Conservation (phyloP, 768 basidiomycete genomes). For the Rhizopogon vulgaris region DNA sequence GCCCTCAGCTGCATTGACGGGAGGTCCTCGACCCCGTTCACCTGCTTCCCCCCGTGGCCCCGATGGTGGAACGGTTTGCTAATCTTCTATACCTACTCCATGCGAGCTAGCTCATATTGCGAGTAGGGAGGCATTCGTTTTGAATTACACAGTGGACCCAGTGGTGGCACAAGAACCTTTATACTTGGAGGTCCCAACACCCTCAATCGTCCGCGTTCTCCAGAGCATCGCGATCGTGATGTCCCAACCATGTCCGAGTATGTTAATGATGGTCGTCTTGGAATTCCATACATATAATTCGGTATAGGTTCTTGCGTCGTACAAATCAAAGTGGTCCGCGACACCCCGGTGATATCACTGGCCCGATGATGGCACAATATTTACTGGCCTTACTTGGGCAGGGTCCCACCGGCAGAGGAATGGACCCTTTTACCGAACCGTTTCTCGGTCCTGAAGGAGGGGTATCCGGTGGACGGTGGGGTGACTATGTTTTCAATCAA, state of each 20-base stretch:
- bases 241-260: constrained; percentile 50
- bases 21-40: constrained; percentile 8
- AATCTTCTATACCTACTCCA: not conserved
- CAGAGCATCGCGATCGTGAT: constrained; percentile 20
- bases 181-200: constrained; percentile 31
- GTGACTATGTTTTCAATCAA: constrained; percentile 91
- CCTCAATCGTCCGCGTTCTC: constrained; percentile 13
- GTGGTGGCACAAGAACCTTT: constrained; percentile 27
- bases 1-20: not conserved
- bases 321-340: constrained; percentile 13
- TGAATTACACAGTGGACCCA: constrained; percentile 28
- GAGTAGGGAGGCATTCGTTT: constrained; percentile 25
- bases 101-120: constrained; percentile 4
- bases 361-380: constrained; percentile 68
- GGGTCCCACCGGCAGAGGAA: constrained; percentile 25
- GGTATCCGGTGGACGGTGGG: constrained; percentile 57
- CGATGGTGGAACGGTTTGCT: constrained; percentile 12
- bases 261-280: constrained; percentile 12
- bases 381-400: constrained; percentile 51
- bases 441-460: constrained; percentile 34
- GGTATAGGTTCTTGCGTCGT: constrained; percentile 31
- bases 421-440: constrained; percentile 39
- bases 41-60: constrained; percentile 11
- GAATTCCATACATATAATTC: not conserved
- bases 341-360: constrained; percentile 40